Conservation (phyloP, 2,329 filamentous ascomycete genomes). For the Graphium sp. region DNA sequence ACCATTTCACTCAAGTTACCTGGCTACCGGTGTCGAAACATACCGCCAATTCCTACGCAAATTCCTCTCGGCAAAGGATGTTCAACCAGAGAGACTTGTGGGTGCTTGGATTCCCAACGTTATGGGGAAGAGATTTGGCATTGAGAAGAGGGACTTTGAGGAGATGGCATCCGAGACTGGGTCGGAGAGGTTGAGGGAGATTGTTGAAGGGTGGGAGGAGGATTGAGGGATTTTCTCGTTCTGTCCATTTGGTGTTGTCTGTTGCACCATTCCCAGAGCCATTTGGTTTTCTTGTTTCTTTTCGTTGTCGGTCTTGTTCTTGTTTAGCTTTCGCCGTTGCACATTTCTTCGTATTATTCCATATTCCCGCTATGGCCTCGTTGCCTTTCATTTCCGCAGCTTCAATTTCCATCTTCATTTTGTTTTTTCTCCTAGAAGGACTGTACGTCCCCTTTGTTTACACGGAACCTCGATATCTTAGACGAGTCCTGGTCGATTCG, state of each 20-base stretch:
- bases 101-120: constrained; percentile 99
- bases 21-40: constrained; percentile 94
- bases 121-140: constrained; percentile 84
- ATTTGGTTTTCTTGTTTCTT: too few species aligned
- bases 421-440: background rate
- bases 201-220: too few species aligned
- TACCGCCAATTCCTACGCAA: constrained; percentile 97
- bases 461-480: too few species aligned
- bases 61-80: constrained; percentile 99
- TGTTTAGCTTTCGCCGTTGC: too few species aligned
- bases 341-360: background rate
- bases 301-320: too few species aligned
- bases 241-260: too few species aligned
- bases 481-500: too few species aligned
- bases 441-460: background rate
- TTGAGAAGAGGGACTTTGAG: constrained; percentile 98
- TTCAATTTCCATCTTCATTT: background rate
- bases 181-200: too few species aligned
- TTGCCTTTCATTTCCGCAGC: background rate
- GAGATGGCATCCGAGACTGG: too few species aligned
- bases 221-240: too few species aligned
- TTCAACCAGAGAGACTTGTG: constrained; percentile 89
- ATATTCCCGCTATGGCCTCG: background rate
- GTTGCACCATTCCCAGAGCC: too few species aligned
- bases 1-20: constrained; percentile 96